Conservation (phyloP, 495 filamentous ascomycete species). For the Letharia lupina region DNA sequence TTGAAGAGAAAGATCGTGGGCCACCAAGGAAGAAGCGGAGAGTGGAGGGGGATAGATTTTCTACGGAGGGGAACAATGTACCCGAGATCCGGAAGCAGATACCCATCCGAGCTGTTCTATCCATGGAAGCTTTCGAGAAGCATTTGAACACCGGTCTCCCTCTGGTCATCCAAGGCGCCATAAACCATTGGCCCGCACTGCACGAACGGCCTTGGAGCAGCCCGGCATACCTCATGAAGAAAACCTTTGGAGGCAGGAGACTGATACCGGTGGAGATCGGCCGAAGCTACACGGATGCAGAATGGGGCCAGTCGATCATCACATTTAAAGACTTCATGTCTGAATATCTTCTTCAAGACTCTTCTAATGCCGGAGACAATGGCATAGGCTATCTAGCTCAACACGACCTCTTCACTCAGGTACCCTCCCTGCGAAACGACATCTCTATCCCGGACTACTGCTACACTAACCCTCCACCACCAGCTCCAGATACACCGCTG, state of each 20-base stretch:
- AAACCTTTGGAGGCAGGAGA: constrained; percentile 67
- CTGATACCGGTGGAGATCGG: constrained; percentile 89
- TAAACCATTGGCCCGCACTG: constrained; percentile 74
- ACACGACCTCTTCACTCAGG: constrained; percentile 76
- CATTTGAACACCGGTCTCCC: constrained; percentile 50
- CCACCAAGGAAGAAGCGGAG: constrained; percentile 25
- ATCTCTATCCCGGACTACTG: constrained; percentile 79
- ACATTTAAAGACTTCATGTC: constrained; percentile 64
- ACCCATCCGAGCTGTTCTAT: constrained; percentile 23
- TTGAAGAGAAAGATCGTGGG: background rate
- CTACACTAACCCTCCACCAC: constrained; percentile 56
- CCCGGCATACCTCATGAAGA: constrained; percentile 63
- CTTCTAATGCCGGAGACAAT: constrained; percentile 4
- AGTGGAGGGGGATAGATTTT: constrained; percentile 28
- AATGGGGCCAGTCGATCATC: constrained; percentile 80
- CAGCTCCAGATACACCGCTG: constrained; percentile 42
- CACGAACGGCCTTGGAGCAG: constrained; percentile 59
- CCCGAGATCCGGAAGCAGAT: constrained; percentile 35
- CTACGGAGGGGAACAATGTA: constrained; percentile 32
- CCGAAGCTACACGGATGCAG: constrained; percentile 73
- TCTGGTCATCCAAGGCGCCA: constrained; percentile 56
- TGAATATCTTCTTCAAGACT: constrained; percentile 40
- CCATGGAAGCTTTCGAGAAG: constrained; percentile 56
- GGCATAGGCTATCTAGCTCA: constrained; percentile 76
- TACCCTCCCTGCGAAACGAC: constrained; percentile 68